phyloP scores from a whole-genome alignment of 192 early-diverging fungal genomes.

The Phlyctochytrium arcticum region DNA sequence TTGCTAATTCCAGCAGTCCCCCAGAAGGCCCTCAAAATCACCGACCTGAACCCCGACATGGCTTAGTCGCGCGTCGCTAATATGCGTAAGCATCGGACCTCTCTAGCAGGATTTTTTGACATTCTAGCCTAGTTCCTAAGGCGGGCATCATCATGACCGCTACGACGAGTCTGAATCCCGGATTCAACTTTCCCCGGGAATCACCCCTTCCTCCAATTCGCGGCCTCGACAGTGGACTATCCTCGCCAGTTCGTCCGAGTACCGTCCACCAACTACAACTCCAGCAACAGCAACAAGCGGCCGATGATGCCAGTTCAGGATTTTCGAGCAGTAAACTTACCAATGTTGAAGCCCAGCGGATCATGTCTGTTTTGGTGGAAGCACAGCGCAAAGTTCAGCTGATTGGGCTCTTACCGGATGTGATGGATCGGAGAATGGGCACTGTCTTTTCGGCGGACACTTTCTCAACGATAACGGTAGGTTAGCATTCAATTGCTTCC shows the following conservation, averaged over 20 bases:
- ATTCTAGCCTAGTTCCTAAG: background rate
- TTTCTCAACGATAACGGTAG: slow-evolving; percentile 32
- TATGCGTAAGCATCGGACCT: background rate
- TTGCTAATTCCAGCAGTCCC: too few relatives aligned
- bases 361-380: slow-evolving; percentile 56
- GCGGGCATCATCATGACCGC: background rate
- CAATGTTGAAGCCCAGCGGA: slow-evolving; percentile 51
- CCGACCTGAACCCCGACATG: background rate
- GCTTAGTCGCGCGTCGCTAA: background rate
- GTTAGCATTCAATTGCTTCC: background rate
- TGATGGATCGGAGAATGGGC: slow-evolving; percentile 36
- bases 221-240: background rate
- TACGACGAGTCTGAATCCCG: background rate
- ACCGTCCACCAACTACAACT: background rate
- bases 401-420: slow-evolving; percentile 45
- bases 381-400: slow-evolving; percentile 45
- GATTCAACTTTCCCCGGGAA: slow-evolving; percentile 21
- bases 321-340: slow-evolving; percentile 49
- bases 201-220: slow-evolving; percentile 31
- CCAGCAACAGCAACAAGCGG: background rate
- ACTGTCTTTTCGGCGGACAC: slow-evolving; percentile 42
- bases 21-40: too few relatives aligned
- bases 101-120: background rate
- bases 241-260: background rate
- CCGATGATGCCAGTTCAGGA: slow-evolving; percentile 26